Conservation (phyloP, 768 basidiomycete genomes). For the Suillus subluteus region DNA sequence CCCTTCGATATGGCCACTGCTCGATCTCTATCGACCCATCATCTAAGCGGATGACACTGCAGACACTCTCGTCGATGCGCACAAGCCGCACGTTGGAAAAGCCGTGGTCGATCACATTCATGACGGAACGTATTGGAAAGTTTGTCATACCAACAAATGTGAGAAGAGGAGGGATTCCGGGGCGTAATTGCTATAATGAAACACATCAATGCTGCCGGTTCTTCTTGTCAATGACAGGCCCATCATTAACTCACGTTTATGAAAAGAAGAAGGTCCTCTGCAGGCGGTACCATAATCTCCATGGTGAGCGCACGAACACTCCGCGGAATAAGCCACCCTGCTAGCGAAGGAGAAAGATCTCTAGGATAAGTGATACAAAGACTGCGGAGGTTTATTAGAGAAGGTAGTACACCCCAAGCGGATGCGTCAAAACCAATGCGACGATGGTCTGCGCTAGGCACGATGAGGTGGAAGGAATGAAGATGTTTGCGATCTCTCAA, state of each 20-base stretch:
- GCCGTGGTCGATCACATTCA: slow-evolving; percentile 55
- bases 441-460: slow-evolving; percentile 46
- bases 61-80: slow-evolving; percentile 56
- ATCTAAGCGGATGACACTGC: slow-evolving; percentile 46
- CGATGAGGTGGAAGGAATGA: slow-evolving; percentile 54
- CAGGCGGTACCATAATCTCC: slow-evolving; percentile 37
- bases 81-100: slow-evolving; percentile 66
- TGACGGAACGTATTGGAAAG: slow-evolving; percentile 42
- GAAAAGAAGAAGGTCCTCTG: slow-evolving; percentile 48
- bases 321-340: slow-evolving; percentile 67
- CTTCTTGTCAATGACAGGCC: slow-evolving; percentile 1
- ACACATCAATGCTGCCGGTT: slow-evolving; percentile 4
- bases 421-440: slow-evolving; percentile 70
- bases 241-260: slow-evolving; percentile 38
- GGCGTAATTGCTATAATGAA: slow-evolving; percentile 54
- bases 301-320: slow-evolving; percentile 51
- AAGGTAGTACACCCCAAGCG: slow-evolving; percentile 72
- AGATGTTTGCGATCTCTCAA: slow-evolving; percentile 58
- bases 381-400: slow-evolving; percentile 52
- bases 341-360: slow-evolving; percentile 64
- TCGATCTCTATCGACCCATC: slow-evolving; percentile 47
- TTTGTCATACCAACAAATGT: slow-evolving; percentile 61
- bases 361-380: slow-evolving; percentile 65
- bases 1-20: slow-evolving; percentile 59
- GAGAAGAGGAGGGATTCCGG: slow-evolving; percentile 56